Conservation (phyloP, 805 yeast genomes). For the Candida tallmaniae region DNA sequence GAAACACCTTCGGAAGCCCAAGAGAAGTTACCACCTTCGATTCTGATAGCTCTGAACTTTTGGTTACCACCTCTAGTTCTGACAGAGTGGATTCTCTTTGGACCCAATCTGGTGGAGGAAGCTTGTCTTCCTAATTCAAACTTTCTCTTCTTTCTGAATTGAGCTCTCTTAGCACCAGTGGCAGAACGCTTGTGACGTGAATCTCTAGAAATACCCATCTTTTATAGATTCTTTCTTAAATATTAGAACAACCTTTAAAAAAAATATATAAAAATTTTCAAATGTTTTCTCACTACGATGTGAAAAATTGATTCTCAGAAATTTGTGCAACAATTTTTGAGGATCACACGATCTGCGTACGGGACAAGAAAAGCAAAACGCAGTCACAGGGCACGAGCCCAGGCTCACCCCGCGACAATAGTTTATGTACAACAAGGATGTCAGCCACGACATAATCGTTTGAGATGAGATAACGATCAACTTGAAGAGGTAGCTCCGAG, state of each 20-base stretch:
- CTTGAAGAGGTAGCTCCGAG: no score
- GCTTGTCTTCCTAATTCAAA: slow-evolving; percentile 99
- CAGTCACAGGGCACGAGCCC: slow-evolving; percentile 1
- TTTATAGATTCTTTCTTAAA: slow-evolving; percentile 20
- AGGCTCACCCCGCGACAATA: no score
- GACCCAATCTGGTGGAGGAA: slow-evolving; percentile 98
- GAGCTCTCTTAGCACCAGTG: slow-evolving; percentile 99
- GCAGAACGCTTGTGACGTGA: slow-evolving; percentile 99
- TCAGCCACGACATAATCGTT: no score
- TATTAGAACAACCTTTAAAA: background rate
- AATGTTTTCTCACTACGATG: background rate
- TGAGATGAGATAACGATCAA: no score
- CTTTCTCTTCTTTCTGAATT: slow-evolving; percentile 99
- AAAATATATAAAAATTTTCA: slow-evolving; percentile 3
- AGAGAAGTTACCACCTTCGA: slow-evolving; percentile 98
- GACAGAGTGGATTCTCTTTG: slow-evolving; percentile 98
- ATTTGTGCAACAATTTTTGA: background rate
- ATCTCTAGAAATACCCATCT: slow-evolving; percentile 99
- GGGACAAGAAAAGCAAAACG: background rate
- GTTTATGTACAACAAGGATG: no score
- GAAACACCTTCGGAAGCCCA: slow-evolving; percentile 99
- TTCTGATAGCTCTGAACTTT: slow-evolving; percentile 99
- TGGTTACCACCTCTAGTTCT: slow-evolving; percentile 99
- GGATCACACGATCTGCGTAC: background rate
- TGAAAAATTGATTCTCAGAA: background rate